Evolutionary conservation across 2,329 filamentous ascomycete genomes (phyloP), one percentile per base, ranked within the genome.

Genomic region (Fusarium clavum): DNA sequence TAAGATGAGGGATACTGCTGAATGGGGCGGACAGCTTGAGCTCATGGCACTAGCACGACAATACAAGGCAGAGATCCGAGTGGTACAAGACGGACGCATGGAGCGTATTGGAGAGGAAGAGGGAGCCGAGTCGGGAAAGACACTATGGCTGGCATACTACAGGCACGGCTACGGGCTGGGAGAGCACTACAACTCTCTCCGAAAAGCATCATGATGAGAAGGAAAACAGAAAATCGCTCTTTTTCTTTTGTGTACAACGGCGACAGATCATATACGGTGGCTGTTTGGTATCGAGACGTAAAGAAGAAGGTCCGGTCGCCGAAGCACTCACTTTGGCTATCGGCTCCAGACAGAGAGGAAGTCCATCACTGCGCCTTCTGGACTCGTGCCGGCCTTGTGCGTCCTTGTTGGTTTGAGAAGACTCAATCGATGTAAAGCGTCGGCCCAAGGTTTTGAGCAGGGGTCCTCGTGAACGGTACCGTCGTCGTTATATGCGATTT

Each of bases 21-120:
- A 97, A 81, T 99, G 96, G 96, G 96, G 96, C 52, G 96, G 96
- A 0, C 93, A 98, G 83, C 81, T 98, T 69, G 96, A 99, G 84
- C 81, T 99, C 59, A 85, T 91, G 79, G 96, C 96, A 25, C 85
- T 99, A 77, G 92, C 95, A 53, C 90, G 89, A 77, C 89, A 88
- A 57, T 98, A 97, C 75, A 88, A 88, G 5, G 89, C 96, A 13
- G 88, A 91, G 76, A 95, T 98, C 67, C 89, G 91, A 76, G 92
- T 99, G 14, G 83, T 99, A 67, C 94, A 98, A 75, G 92, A 95
- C 77, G 94, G 94, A 7, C 83, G 90, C 59, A 90, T 92, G 61
- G 93, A 97, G 78, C 91, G 87, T 72, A 93, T 98, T 67, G 84
- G 81, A 18, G 77, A 80, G 29, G 81, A 80, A 6, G 80, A 83